Base-by-base conservation (phyloP, 1,139 yeast genomes). In the Lodderomyces elongisporus region DNA sequence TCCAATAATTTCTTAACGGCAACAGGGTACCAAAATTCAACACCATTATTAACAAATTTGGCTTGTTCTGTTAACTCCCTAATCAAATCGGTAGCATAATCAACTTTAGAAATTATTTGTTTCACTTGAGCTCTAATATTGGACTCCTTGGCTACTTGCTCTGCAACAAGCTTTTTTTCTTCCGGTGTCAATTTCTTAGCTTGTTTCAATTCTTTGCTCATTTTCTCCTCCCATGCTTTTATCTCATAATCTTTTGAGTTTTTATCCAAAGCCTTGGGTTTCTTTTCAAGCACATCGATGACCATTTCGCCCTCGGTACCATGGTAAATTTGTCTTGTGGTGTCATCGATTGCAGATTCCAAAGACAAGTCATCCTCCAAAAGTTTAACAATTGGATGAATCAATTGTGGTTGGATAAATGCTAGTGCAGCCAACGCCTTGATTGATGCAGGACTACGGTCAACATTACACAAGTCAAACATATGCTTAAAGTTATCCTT, bases 191-290 rank as follows among this genome's bases (percentile, higher is more conserved):
- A 63, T 48, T 81, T 83, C 56, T 71, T 77, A 4, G 53, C 55
- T 4, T 40, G 45, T 32, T 58, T 57, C 37, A 87, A 66, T 51
- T 85, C 91, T 44, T 77, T 77, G 47, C 89, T 76, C 30, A 91
- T 73, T 33, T 74, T 74, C 48, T 82, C 89, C 54, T 91, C 98
- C 97, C 98, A 91, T 50, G 85, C 79, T 42, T 75, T 67, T 12
- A 88, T 84, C 47, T 85, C 95, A 51, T 85, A 85, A 48, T 88
- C 96, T 50, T 78, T 85, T 3, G 83, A 60, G 51, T 85, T 85
- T 49, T 83, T 85, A 39, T 64, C 66, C 18, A 56, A 57, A 2
- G 48, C 53, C 47, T 68, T 62, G 31, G 66, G 63, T 29, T 60
- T 60, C 21, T 38, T 35, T 18, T 49, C 53, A 33, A 84, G 60